Base-by-base conservation (phyloP, 768 basidiomycete genomes). In the Tephrocybe sp. region DNA sequence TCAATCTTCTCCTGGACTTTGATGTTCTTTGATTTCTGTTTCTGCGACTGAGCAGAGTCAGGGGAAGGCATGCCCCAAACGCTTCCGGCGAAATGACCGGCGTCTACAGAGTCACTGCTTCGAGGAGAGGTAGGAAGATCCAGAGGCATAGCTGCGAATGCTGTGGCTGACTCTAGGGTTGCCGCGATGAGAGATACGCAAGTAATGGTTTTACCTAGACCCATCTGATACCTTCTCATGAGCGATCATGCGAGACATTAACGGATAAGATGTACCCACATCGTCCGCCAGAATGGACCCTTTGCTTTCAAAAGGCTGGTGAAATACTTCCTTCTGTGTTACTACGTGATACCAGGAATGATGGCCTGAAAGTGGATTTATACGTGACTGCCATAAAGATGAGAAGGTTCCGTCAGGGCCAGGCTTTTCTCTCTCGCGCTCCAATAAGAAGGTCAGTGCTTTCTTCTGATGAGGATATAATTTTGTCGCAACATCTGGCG, bases 401-500 rank as follows among this genome's bases (percentile, higher is more conserved):
- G 85, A 83, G 59, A 77, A 80, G 53, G 69, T 78, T 57, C 87
- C 89, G 67, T 81, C 77, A 36, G 69, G 58, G 30, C 75, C 73
- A 27, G 69, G 64, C 53, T 70, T 76, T 68, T 92, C 89, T 53
- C 83, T 78, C 66, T 89, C 86, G 64, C 97, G 82, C 61, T 97
- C 92, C 16, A 98, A 76, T 42, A 99, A 74, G 69, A 99, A 99
- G 1, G 96, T 93, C 16, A 99, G 76, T 19, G 96, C 97, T 67
- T 96, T 96, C 71, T 94, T 96, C 71, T 99, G 97, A 75, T 99
- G 97, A 16, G 96, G 92, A 69, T 98, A 99, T 7, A 99, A 74
- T 39, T 71, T 77, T 18, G 97, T 97, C 30, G 86, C 87, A 46
- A 99, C 82, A 59, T 88, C 84, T 45, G 75, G 61, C 42, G 71